Evolutionary conservation across 495 filamentous ascomycete species (phyloP).

Genomic region (Cryomyces antarcticus): DNA sequence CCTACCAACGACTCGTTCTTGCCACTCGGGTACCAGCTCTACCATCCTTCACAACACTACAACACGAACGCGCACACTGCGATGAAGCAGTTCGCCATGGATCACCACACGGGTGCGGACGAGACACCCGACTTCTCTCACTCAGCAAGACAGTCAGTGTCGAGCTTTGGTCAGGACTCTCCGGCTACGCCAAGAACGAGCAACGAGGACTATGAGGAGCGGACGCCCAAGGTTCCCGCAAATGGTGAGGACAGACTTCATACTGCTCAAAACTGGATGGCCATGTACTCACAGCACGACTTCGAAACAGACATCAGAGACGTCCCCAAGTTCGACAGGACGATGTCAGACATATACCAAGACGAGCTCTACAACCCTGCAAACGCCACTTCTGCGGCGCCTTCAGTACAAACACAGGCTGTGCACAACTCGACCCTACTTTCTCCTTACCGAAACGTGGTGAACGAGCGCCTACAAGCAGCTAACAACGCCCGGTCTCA

Average conservation of each 20-base stretch:
- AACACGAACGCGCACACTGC: slow-evolving; percentile 25
- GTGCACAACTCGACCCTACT: slow-evolving; percentile 22
- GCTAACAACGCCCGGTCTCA: slow-evolving; percentile 48
- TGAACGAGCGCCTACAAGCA: slow-evolving; percentile 55
- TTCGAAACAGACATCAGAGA: slow-evolving; percentile 14
- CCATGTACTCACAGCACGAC: slow-evolving; percentile 36
- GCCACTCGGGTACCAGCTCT: slow-evolving; percentile 2
- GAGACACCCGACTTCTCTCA: slow-evolving; percentile 23
- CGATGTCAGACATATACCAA: slow-evolving; percentile 64
- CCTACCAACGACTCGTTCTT: slow-evolving; percentile 15
- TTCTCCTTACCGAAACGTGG: slow-evolving; percentile 39
- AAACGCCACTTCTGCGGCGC: slow-evolving; percentile 27
- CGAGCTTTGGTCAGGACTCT: slow-evolving; percentile 32
- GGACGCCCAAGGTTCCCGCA: slow-evolving; percentile 8
- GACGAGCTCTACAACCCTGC: slow-evolving; percentile 72
- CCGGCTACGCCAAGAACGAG: slow-evolving; percentile 36
- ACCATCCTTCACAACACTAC: slow-evolving; percentile 1
- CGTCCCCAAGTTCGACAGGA: slow-evolving; percentile 60
- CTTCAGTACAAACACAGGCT: slow-evolving; percentile 14
- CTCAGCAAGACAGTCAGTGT: slow-evolving; percentile 32
- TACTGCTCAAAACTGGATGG: slow-evolving; percentile 29
- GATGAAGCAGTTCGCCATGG: slow-evolving; percentile 34
- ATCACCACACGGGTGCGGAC: slow-evolving; percentile 21
- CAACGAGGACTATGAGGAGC: slow-evolving; percentile 29
- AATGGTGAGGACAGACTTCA: slow-evolving; percentile 13